Conservation (phyloP, 1,139 yeast genomes). For the Kodamaea arcana region DNA sequence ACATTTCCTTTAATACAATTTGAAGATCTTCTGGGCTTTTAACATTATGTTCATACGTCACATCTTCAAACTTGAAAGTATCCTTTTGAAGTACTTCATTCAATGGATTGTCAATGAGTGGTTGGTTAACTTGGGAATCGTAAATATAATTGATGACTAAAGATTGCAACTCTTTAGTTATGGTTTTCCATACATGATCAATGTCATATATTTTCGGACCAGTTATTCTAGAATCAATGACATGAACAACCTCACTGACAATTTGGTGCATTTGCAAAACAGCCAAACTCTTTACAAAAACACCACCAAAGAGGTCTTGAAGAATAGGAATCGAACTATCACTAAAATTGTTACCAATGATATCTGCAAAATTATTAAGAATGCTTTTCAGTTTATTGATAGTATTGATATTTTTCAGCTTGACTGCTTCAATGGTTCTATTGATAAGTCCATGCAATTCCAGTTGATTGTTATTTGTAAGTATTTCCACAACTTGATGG, state of each 20-base stretch:
- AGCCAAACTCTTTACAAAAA: constrained; percentile 59
- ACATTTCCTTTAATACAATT: constrained; percentile 49
- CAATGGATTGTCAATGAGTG: neutral
- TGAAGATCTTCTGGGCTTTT: constrained; percentile 43
- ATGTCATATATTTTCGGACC: constrained; percentile 27
- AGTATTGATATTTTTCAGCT: constrained; percentile 37
- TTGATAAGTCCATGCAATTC: constrained; percentile 50
- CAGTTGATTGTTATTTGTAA: constrained; percentile 43
- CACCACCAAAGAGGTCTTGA: constrained; percentile 65
- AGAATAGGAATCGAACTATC: constrained; percentile 57
- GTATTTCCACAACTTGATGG: constrained; percentile 54
- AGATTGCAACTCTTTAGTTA: constrained; percentile 55
- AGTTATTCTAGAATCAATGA: constrained; percentile 4
- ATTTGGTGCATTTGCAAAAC: constrained; percentile 71
- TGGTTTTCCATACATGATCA: constrained; percentile 51
- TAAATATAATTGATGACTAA: constrained; percentile 56
- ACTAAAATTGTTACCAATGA: constrained; percentile 25
- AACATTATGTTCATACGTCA: constrained; percentile 30
- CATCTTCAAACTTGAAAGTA: constrained; percentile 49
- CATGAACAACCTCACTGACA: constrained; percentile 49
- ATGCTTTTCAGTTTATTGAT: constrained; percentile 32
- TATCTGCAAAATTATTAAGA: constrained; percentile 13
- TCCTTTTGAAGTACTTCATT: constrained; percentile 20
- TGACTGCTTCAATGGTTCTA: constrained; percentile 62
- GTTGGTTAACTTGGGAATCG: constrained; percentile 13